Conservation (phyloP, 257 asterid species). For the Lithospermum erythrorhizon region DNA sequence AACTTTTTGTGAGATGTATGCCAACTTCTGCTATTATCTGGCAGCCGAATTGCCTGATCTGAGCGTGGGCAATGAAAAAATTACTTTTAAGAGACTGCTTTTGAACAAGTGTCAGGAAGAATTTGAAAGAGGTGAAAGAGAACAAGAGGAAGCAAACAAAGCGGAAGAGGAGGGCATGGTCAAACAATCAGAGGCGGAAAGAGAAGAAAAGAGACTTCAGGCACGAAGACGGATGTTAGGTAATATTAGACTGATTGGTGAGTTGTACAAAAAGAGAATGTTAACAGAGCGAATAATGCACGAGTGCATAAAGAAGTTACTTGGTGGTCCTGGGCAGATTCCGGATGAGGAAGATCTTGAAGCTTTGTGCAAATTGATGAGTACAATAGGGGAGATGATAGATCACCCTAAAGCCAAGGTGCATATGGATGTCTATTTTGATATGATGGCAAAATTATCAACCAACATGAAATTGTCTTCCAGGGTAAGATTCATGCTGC, state of each 20-base stretch:
- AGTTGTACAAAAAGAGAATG: constrained; percentile 86
- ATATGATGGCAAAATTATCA: constrained; percentile 47
- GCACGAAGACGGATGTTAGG: constrained; percentile 84
- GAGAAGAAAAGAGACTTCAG: constrained; percentile 69
- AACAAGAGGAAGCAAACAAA: constrained; percentile 80
- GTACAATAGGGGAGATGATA: constrained; percentile 88
- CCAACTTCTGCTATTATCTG: constrained; percentile 72
- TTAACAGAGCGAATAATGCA: constrained; percentile 96
- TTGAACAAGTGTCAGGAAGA: constrained; percentile 91
- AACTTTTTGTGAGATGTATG: constrained; percentile 97
- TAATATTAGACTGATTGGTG: constrained; percentile 88
- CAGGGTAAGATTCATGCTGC: constrained; percentile 88
- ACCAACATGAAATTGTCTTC: constrained; percentile 74
- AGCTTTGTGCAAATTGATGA: constrained; percentile 90
- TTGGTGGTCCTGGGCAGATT: constrained; percentile 76
- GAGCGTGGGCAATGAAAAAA: constrained; percentile 50
- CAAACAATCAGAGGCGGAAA: constrained; percentile 63
- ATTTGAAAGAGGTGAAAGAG: constrained; percentile 87
- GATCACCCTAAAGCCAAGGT: constrained; percentile 77
- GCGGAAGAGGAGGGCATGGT: constrained; percentile 69
- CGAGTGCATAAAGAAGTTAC: constrained; percentile 62
- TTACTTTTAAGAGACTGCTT: constrained; percentile 82
- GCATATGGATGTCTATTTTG: constrained; percentile 65
- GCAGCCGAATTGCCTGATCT: constrained; percentile 69
- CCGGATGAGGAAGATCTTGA: constrained; percentile 90